Evolutionary conservation across 176 grass and related monocot species (phyloP).

Genomic region (Carex scoparia): DNA sequence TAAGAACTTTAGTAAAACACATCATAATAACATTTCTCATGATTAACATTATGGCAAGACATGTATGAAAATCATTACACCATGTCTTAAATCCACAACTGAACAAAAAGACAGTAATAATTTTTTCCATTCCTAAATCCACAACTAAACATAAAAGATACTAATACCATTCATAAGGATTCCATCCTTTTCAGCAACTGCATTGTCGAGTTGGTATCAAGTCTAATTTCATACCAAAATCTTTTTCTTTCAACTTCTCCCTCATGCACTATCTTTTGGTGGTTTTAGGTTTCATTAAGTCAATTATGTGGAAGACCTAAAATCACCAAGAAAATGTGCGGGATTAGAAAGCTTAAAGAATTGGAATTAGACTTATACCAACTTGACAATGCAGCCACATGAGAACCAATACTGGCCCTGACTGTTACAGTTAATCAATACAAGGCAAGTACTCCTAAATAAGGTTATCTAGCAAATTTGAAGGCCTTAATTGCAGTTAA

Average conservation of each 20-base stretch:
- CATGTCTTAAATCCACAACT: no score
- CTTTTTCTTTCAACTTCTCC: background rate
- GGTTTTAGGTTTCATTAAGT: background rate
- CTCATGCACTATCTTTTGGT: background rate
- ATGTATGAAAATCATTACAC: no score
- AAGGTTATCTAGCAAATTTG: background rate
- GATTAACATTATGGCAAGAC: no score
- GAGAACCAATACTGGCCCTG: background rate
- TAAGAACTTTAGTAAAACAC: no score
- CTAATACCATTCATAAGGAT: no score
- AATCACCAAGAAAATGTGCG: background rate
- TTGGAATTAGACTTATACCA: background rate
- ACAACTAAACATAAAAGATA: no score
- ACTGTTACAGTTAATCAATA: background rate
- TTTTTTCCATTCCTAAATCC: no score
- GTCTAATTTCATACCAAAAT: background rate
- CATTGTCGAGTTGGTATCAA: no score
- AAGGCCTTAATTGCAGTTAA: background rate
- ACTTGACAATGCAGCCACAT: background rate
- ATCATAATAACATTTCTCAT: no score
- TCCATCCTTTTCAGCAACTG: no score
- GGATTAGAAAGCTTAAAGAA: background rate
- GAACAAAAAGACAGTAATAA: no score
- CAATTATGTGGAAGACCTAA: background rate
- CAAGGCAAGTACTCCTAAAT: background rate